phyloP scores from a whole-genome alignment of 768 basidiomycete genomes.

The Daedalea quercina region DNA sequence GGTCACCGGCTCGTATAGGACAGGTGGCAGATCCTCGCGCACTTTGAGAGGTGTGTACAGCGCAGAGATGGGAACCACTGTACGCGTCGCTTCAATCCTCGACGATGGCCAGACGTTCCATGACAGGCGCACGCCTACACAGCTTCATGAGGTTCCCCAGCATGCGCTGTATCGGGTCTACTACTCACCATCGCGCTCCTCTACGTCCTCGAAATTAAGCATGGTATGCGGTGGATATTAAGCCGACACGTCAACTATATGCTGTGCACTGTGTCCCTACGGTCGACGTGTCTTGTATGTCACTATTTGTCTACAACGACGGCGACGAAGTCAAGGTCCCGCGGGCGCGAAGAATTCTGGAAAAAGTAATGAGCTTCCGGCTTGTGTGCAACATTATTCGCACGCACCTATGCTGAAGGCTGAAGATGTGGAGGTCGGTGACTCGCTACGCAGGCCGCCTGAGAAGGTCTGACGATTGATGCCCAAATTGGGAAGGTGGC shows the following conservation, averaged over 20 bases:
- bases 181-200: conserved; percentile 85
- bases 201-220: conserved; percentile 93
- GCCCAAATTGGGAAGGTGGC: no score
- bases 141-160: neutral
- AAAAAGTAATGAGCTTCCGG: no score
- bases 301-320: neutral
- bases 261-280: neutral
- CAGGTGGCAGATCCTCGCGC: conserved; percentile 90
- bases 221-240: conserved; percentile 25
- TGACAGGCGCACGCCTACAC: conserved; percentile 81
- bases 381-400: no score
- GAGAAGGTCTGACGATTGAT: no score
- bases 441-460: no score
- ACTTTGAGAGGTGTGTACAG: conserved; percentile 94
- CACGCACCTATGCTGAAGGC: no score
- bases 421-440: no score
- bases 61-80: conserved; percentile 97
- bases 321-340: neutral
- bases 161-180: neutral
- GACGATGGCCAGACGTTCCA: conserved; percentile 99
- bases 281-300: conserved; percentile 3
- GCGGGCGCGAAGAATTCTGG: no score
- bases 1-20: conserved; percentile 96
- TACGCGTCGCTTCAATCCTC: conserved; percentile 95
- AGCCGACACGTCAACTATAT: neutral